Evolutionary conservation across 306 rosid genomes (phyloP).

Genomic region (Boehmeria nivea): DNA sequence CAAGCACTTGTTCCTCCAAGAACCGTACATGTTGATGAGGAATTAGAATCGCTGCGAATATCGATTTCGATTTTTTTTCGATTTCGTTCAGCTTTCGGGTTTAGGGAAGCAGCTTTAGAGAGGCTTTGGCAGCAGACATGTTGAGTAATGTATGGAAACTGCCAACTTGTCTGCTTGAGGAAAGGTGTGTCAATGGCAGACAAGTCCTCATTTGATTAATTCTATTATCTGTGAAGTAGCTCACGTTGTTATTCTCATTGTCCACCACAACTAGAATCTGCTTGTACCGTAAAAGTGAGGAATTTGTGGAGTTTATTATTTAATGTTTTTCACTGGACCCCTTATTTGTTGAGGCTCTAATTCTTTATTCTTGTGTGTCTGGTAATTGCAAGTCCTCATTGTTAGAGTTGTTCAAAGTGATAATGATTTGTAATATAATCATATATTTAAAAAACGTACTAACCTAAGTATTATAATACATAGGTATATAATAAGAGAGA

Average conservation of each 20-base stretch:
- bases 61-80: neutral
- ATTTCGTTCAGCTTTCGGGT: slow-evolving; percentile 19
- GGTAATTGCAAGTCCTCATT: slow-evolving; percentile 32
- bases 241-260: slow-evolving; percentile 36
- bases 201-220: slow-evolving; percentile 51
- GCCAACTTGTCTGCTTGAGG: slow-evolving; percentile 65
- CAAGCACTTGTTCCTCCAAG: slow-evolving; percentile 49
- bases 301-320: slow-evolving; percentile 23
- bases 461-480: slow-evolving; percentile 1
- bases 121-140: slow-evolving; percentile 49
- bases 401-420: slow-evolving; percentile 29
- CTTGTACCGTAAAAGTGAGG: slow-evolving; percentile 23
- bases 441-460: slow-evolving; percentile 4
- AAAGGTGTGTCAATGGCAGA: slow-evolving; percentile 72
- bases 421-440: slow-evolving; percentile 3
- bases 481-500: no score
- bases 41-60: neutral
- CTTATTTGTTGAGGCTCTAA: slow-evolving; percentile 24
- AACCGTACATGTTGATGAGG: slow-evolving; percentile 36
- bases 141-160: slow-evolving; percentile 59
- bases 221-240: slow-evolving; percentile 30
- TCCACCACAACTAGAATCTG: slow-evolving; percentile 32
- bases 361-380: no score
- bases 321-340: slow-evolving; percentile 21
- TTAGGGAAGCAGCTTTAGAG: slow-evolving; percentile 38